These are phyloP conservation scores for Epichloe hybrida DNA, from an alignment of 2,329 filamentous ascomycete genomes.

Conservation along the genomic window DNA sequence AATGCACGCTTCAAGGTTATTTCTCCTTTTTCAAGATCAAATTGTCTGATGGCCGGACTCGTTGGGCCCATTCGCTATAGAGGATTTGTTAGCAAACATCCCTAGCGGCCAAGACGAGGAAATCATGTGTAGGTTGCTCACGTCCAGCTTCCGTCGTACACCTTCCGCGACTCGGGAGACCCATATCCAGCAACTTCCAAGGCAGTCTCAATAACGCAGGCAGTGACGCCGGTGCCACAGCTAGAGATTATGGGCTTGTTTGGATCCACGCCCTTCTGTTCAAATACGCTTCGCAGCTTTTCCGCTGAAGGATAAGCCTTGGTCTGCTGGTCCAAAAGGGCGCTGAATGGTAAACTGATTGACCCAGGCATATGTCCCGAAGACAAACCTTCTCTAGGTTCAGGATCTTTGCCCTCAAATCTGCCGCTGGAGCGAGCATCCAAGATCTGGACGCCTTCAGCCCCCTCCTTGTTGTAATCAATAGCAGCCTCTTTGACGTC, in stretches of 20 bases:
- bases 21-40: slow-evolving; percentile 43
- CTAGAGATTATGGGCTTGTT: slow-evolving; percentile 70
- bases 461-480: slow-evolving; percentile 68
- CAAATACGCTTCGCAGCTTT: slow-evolving; percentile 62
- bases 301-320: slow-evolving; percentile 65
- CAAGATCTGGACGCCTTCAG: slow-evolving; percentile 72
- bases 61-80: slow-evolving; percentile 53
- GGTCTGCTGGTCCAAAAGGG: slow-evolving; percentile 68
- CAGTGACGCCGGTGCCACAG: slow-evolving; percentile 91
- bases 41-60: slow-evolving; percentile 46
- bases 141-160: slow-evolving; percentile 98
- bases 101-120: not conserved
- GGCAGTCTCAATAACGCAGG: slow-evolving; percentile 79
- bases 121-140: slow-evolving; percentile 36
- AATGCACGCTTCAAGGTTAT: slow-evolving; percentile 1
- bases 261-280: slow-evolving; percentile 66
- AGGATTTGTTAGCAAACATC: slow-evolving; percentile 13
- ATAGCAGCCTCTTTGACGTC: slow-evolving; percentile 65
- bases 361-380: slow-evolving; percentile 89
- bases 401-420: slow-evolving; percentile 70
- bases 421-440: slow-evolving; percentile 72
- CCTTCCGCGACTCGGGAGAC: slow-evolving; percentile 48
- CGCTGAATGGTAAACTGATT: slow-evolving; percentile 66
- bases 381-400: slow-evolving; percentile 72
- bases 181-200: slow-evolving; percentile 67